Base-by-base conservation (phyloP, 148 eudicot species). In the Heliosperma pusillum region DNA sequence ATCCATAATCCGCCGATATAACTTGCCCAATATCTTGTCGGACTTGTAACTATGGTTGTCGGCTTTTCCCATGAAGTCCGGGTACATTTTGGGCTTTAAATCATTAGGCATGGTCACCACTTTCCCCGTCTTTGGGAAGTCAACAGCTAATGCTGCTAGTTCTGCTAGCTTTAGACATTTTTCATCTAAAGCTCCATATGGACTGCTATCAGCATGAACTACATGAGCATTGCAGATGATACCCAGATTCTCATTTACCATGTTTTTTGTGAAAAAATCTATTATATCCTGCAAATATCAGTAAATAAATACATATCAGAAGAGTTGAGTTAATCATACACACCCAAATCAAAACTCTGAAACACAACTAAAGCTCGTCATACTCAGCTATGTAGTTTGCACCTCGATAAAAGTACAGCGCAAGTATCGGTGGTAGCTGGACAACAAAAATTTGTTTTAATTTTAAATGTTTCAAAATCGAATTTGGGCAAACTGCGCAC, bases 61-160 rank as follows among this genome's bases (percentile, higher is more conserved):
- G 17, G 90, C 86, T 79, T 91, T 94, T 25, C 91, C 97, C 98
- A 94, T 94, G 76, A 91, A 94, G 82, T 94, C 98, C 0, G 98
- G 98, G 78, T 94, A 94, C 79, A 84, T 56, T 74, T 94, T 91
- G n/a, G 98, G 97, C 76, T 79, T 94, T 1, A 91, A 82, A 0
- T 87, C 84, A n/a, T 67, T 52, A 5, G 98, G 98, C 97, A 94
- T 85, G 7, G 74, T 78, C 33, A 87, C 93, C 3, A 82, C 20
- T 75, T 78, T 84, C 68, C 98, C 98, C 3, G 97, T 94, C 80
- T 94, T 94, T 0, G 98, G 98, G 78, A 94, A 91, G 86, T 94
- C 98, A 60, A 94, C 98, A 5, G 98, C 98, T 52, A 75, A 76
- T 7, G 98, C 97, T 15, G 98, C 98, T 22, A 90, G 93, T 74